Evolutionary conservation across 345 rosid genomes (phyloP), one percentile per base, ranked within the genome.

Genomic region (Gossypium longicalyx): DNA sequence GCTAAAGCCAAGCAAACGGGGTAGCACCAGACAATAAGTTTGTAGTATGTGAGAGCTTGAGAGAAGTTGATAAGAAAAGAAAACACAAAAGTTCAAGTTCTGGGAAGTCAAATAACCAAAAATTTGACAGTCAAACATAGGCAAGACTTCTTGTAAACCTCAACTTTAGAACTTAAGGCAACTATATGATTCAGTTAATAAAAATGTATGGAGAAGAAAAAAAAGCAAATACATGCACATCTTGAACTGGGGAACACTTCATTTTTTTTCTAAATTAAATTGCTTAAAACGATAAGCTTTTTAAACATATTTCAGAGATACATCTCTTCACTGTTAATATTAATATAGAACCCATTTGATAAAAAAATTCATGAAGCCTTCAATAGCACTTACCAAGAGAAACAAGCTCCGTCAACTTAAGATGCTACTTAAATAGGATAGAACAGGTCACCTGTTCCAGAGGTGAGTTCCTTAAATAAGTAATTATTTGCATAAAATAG

Each of bases 301-400:
- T 49, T n/a, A 25, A 68, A 12, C 41, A 67, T 45, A 67, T 67
- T 47, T 67, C 7, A 22, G 38, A 67, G 56, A 47, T 67, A 53
- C 34, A 66, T 66, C 70, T 38, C 68, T 3, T 44, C 47, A 63
- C 3, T 38, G 68, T 13, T n/a, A 63, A 16, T 38, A 63, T 66
- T 12, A 19, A 2, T 68, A 25, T 16, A 9, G 22, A 17, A 68
- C 72, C 56, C 13, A 49, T 68, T 49, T 15, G 44, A n/a, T 49
- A 7, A 69, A 54, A 54, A 25, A 47, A 9, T 3, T 44, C 47
- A 73, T 23, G 76, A 44, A 60, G 67, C 67, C 45, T 25, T 62
- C 10, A 27, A 61, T 48, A 51, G 52, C 58, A 73, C 69, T 60
- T 73, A 25, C 76, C 76, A 60, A 61, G 74, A 48, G 69, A 62